A percentile compares a stretch with the other conserved stretches of the same genome.
Conservation (phyloP, 2,329 filamentous ascomycete genomes). For the Bipolaris oryzae region DNA sequence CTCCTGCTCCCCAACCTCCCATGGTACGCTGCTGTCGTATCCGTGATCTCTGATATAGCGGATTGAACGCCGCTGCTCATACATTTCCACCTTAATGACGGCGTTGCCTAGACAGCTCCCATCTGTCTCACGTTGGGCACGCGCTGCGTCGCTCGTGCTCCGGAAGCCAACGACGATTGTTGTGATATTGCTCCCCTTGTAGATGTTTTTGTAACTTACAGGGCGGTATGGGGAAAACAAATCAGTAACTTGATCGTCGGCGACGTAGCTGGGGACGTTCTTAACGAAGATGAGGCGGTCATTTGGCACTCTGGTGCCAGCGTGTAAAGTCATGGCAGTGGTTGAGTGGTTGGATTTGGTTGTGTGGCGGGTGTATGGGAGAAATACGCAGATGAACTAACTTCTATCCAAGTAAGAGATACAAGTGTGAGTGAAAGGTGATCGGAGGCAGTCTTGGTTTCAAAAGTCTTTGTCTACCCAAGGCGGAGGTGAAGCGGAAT, state of each 20-base stretch:
- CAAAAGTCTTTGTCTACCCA: neutral
- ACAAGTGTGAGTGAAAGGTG: neutral
- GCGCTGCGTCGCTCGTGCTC: constrained; percentile 10
- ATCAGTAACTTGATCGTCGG: neutral
- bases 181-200: constrained; percentile 18
- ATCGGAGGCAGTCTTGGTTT: neutral
- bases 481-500: neutral
- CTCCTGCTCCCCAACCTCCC: neutral
- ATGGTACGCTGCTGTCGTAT: neutral
- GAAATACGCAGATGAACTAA: neutral
- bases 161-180: constrained; percentile 24
- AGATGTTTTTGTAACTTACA: constrained; percentile 24
- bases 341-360: neutral
- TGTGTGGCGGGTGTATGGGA: neutral
- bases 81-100: constrained; percentile 23
- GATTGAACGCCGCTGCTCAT: constrained; percentile 20
- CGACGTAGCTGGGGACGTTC: constrained; percentile 23
- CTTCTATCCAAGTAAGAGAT: neutral
- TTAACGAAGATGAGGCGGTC: constrained; percentile 30
- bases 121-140: constrained; percentile 17
- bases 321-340: neutral
- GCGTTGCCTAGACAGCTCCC: constrained; percentile 16
- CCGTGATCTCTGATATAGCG: constrained; percentile 11
- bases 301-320: constrained; percentile 2
- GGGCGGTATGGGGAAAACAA: constrained; percentile 20